Conservation (phyloP, 208 protist species). For the Wallacemonas sp. region DNA sequence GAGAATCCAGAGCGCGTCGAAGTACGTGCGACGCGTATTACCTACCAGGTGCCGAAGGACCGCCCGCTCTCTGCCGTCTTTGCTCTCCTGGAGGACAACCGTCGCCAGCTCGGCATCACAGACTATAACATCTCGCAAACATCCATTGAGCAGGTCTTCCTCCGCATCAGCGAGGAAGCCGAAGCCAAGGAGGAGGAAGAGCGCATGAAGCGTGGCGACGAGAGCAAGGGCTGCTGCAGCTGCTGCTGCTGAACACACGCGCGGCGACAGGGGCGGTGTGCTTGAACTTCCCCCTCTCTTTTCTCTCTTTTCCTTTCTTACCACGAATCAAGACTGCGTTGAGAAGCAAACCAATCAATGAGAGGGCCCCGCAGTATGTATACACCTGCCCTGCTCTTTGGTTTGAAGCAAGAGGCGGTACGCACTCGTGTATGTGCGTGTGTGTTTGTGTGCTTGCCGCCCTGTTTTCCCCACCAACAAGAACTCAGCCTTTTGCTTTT, state of each 20-base stretch:
- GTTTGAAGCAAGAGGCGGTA: no score
- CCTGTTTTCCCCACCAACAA: no score
- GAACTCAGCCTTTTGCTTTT: not conserved
- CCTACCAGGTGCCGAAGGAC: slow-evolving; percentile 37
- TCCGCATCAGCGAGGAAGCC: slow-evolving; percentile 68
- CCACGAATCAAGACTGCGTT: no score
- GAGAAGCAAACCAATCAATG: no score
- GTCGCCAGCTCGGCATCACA: slow-evolving; percentile 30
- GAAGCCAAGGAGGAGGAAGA: slow-evolving; percentile 31
- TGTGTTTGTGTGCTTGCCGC: no score
- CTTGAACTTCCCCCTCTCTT: not conserved
- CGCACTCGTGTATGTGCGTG: no score
- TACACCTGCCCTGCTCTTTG: no score
- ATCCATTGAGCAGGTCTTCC: slow-evolving; percentile 87
- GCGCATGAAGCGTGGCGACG: slow-evolving; percentile 7
- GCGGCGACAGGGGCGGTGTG: no score
- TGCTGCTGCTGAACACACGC: slow-evolving; percentile 8
- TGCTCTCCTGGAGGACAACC: slow-evolving; percentile 36
- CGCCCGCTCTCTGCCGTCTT: slow-evolving; percentile 42
- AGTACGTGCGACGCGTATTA: slow-evolving; percentile 32
- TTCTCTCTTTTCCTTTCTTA: not conserved
- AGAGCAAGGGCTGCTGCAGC: slow-evolving; percentile 14
- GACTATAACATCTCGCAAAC: slow-evolving; percentile 83
- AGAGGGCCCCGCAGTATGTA: no score
- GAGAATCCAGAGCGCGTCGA: slow-evolving; percentile 28